Conservation (phyloP, 164 flowering plant species). For the Piper longum region DNA sequence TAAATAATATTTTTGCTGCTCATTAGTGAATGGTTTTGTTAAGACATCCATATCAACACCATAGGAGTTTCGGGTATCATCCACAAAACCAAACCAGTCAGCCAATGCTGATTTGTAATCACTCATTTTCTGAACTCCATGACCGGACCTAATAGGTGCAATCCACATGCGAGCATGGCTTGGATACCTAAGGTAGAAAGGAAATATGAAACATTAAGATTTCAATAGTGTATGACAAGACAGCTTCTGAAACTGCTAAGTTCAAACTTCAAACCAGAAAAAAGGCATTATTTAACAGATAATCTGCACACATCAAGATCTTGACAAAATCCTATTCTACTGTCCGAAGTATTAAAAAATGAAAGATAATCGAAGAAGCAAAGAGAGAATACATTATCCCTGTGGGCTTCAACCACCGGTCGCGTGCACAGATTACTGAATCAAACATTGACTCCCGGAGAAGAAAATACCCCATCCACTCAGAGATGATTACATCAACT, state of each 20-base stretch:
- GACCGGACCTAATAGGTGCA: conserved; percentile 76
- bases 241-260: neutral
- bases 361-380: neutral
- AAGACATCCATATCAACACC: conserved; percentile 87
- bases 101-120: conserved; percentile 64
- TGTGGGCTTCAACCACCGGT: conserved; percentile 81
- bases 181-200: conserved; percentile 55
- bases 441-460: conserved; percentile 98
- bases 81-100: conserved; percentile 59
- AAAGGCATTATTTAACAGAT: too few species aligned
- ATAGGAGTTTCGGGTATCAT: conserved; percentile 57
- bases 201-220: neutral
- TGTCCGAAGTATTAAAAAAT: too few species aligned
- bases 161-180: conserved; percentile 99
- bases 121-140: conserved; percentile 52
- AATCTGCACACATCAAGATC: too few species aligned
- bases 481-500: conserved; percentile 96
- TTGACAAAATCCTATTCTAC: too few species aligned
- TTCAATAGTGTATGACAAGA: neutral
- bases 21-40: conserved; percentile 58
- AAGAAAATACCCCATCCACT: conserved; percentile 99
- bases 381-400: conserved; percentile 66
- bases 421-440: conserved; percentile 94
- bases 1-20: conserved; percentile 79
- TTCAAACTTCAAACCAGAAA: too few species aligned